A percentile compares a stretch with the other conserved stretches of the same genome.
Evolutionary conservation across 345 rosid genomes (phyloP).

Genomic region (Eucalyptus erythrocorys): DNA sequence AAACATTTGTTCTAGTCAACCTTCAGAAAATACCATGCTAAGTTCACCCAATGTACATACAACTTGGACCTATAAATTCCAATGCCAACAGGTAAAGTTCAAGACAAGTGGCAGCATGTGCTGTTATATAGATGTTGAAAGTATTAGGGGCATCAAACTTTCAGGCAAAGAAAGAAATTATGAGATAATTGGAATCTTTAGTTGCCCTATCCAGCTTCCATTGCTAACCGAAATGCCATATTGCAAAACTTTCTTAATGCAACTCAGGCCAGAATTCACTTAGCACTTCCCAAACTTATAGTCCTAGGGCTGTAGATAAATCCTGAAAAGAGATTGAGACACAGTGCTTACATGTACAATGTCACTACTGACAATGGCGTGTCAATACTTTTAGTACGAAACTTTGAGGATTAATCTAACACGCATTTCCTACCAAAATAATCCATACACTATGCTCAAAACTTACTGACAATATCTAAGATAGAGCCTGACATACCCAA

Average conservation of each 20-base stretch:
- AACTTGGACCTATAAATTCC: not conserved
- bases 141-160: not conserved
- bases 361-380: not conserved
- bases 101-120: not conserved
- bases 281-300: not conserved
- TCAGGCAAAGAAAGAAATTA: not conserved
- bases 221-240: not conserved
- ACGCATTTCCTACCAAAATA: not conserved
- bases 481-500: constrained; percentile 41
- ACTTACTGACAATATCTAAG: not conserved
- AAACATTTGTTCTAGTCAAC: not conserved
- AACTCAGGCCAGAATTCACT: not conserved
- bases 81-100: not conserved
- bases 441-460: not conserved
- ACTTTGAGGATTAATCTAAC: not conserved
- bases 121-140: not conserved
- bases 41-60: not conserved
- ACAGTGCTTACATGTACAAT: not conserved
- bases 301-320: not conserved
- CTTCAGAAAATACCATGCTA: not conserved
- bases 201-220: not conserved
- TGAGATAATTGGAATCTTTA: not conserved
- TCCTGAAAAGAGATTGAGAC: not conserved
- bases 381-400: not conserved
- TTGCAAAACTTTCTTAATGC: not conserved